Evolutionary conservation across 2,329 filamentous ascomycete species (phyloP), one percentile per base, ranked within the genome.

Genomic region (Fusarium albidum): DNA sequence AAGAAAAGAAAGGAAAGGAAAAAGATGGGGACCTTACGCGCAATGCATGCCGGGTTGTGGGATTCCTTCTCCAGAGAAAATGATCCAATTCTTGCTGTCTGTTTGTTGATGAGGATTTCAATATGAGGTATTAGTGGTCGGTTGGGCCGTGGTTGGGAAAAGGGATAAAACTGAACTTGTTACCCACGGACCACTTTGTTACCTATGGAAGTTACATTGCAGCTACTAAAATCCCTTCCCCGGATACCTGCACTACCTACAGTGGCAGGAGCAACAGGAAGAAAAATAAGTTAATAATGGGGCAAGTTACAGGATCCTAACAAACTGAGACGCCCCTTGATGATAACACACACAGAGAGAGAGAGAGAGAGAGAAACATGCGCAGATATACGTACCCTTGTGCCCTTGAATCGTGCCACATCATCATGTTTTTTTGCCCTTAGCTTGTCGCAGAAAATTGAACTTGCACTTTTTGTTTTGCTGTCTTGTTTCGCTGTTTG

Each of bases 251-350:
- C 4, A 21, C 21, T 21, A 7, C 21, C 21, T 21, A 7, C 21
- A 21, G 21, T 21, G 7, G 21, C 21, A 21, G 21, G 21, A 21
- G 21, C 5, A 7, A 21, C 21, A 14, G 32, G 32, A 34, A 34
- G 32, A 35, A 31, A 37, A 44, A 21, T 15, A 28, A 28, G n/a
- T n/a, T n/a, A n/a, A n/a, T n/a, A n/a, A n/a, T 45, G 42, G 42
- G 12, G 17, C 42, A 45, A 27, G 42, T 45, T 45, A 28, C 42
- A 45, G 32, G 34, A 44, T 9, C 31, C 31, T 15, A 9, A 33
- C 13, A 9, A 33, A 18, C 33, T 35, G 42, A 35, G 42, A 45
- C 42, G 25, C 42, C 42, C 42, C 42, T 31, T 45, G 42, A 45
- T 45, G 29, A 29, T 18, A 35, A 14, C 14, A 38, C 43, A 47